A percentile compares a stretch with the other conserved stretches of the same genome.
These are phyloP conservation scores for Leishmania mexicana DNA, from an alignment of 208 protist species.

Conservation along the genomic window DNA sequence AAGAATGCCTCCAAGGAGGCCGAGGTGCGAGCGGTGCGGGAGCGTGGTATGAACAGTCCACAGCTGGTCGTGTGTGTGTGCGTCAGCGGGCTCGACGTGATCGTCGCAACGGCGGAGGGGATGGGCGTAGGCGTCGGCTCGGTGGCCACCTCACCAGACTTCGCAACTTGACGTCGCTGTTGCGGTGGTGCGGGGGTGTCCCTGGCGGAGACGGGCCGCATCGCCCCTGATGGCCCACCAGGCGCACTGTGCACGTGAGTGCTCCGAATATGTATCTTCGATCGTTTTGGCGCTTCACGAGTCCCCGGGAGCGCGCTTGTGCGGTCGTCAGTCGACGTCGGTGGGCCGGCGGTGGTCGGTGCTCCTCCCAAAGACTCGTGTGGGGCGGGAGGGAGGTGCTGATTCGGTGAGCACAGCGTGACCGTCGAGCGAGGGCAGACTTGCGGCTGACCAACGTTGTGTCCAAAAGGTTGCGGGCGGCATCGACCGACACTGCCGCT, in stretches of 20 bases:
- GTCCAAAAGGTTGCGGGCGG: background rate
- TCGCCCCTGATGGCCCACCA: background rate
- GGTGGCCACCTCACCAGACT: background rate
- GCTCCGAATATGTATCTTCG: background rate
- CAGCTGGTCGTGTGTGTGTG: background rate
- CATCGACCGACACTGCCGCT: background rate
- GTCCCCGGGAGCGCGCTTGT: background rate
- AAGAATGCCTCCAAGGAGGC: constrained; percentile 26
- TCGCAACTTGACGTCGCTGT: background rate
- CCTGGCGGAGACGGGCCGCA: background rate
- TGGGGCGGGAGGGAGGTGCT: background rate
- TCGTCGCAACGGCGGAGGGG: background rate
- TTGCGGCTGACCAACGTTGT: background rate
- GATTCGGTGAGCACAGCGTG: background rate
- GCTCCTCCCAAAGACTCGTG: background rate
- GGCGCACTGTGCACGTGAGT: background rate
- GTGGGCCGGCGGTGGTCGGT: background rate
- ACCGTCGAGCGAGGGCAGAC: background rate
- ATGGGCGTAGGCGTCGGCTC: background rate
- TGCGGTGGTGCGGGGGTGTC: background rate
- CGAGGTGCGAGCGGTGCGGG: background rate
- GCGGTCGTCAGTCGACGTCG: background rate
- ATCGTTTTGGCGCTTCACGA: background rate
- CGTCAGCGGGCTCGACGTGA: background rate
- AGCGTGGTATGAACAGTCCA: background rate